A percentile compares a stretch with the other conserved stretches of the same genome.
Evolutionary conservation across 257 asterid species (phyloP).

Genomic region (Capsicum chinense): DNA sequence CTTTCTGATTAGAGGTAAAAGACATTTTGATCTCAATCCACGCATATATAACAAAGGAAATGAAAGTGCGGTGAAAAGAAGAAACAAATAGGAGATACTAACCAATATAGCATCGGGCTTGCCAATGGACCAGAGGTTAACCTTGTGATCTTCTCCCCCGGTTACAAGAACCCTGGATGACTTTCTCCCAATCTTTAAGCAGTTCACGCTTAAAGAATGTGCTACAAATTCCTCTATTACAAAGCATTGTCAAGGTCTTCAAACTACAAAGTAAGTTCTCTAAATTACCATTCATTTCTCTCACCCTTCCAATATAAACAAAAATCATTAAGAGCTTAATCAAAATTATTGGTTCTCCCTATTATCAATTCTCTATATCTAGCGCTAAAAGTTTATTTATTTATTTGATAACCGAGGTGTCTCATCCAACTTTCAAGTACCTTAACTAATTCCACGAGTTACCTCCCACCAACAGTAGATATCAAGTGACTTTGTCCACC

Average conservation of each 20-base stretch:
- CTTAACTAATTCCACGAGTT: too few relatives aligned
- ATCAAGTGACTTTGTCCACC: too few relatives aligned
- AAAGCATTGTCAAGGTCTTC: slow-evolving; percentile 61
- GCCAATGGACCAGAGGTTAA: slow-evolving; percentile 98
- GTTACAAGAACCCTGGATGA: slow-evolving; percentile 96
- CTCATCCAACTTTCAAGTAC: too few relatives aligned
- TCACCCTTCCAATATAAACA: neutral
- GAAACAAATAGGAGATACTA: slow-evolving; percentile 41
- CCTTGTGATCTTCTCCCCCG: slow-evolving; percentile 99
- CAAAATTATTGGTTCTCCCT: neutral
- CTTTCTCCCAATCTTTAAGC: slow-evolving; percentile 94
- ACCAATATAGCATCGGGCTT: slow-evolving; percentile 98
- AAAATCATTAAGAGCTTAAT: neutral
- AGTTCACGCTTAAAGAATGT: slow-evolving; percentile 90
- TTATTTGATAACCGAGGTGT: too few relatives aligned
- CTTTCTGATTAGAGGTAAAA: neutral
- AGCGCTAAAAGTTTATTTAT: neutral
- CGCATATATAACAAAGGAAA: neutral
- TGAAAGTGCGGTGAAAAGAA: slow-evolving; percentile 17
- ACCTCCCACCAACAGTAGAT: too few relatives aligned
- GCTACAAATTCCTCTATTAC: slow-evolving; percentile 96
- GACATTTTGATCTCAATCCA: neutral
- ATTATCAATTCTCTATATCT: neutral
- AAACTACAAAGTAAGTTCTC: neutral
- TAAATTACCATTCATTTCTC: neutral